Base-by-base conservation (phyloP, 331 rosid species). In the Dryas integrifolia region DNA sequence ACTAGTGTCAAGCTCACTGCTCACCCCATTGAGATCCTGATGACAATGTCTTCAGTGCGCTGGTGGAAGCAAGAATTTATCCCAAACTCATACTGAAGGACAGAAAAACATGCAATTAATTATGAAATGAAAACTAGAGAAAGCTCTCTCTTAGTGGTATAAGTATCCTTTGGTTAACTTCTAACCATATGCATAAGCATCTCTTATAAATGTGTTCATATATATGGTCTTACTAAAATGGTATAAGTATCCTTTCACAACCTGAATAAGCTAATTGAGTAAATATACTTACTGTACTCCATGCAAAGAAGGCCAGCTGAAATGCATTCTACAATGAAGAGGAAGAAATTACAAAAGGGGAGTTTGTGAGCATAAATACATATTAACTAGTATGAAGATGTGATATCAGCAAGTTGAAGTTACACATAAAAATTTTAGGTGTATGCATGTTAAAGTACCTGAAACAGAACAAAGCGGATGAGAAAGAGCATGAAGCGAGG, bases 271-370 rank as follows among this genome's bases (percentile, higher is more conserved):
- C 11, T 56, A 18, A 21, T 18, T 56, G 67, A 46, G 56, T 3
- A n/a, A 9, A 41, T 49, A 40, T 6, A 79, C 96, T 86, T 77
- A 90, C 96, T 5, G 79, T 70, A 49, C 87, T 85, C 90, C 90
- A 90, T 7, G 80, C 75, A 9, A 88, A 85, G 70, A 90, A 90
- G 24, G 97, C 95, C 15, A 88, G 78, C 43, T 86, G 92, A 72
- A 88, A 90, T 18, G 95, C 92, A 76, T 88, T 90, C 92, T 90
- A 84, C 77, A 77, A 47, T 66, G 15, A 73, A 45, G 26, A 72
- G 45, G 45, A 72, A 75, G 16, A 16, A 49, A 67, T 35, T 6
- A 65, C 26, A 62, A 18, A 82, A 40, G 10, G 6, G 51, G 38
- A 43, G 75, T n/a, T 41, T n/a, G 55, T 65, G 18, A 48, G 58